These are phyloP conservation scores for Mycosphaerella sp. DNA, from an alignment of 2,329 filamentous ascomycete genomes.

Conservation along the genomic window DNA sequence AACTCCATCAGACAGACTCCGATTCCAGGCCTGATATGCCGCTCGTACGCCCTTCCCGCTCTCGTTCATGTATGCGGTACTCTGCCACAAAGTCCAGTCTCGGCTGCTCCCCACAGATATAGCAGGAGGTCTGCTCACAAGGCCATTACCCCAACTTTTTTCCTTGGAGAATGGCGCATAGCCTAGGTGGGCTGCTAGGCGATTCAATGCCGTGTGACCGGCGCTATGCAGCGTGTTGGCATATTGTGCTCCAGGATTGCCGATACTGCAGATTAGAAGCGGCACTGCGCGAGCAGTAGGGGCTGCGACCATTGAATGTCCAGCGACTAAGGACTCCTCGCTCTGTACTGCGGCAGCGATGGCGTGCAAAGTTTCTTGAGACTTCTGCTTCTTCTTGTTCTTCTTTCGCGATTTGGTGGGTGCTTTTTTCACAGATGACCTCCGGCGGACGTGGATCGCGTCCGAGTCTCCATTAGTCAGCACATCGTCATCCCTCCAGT, in stretches of 20 bases:
- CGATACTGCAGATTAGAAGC: conserved; percentile 78
- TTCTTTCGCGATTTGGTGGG: conserved; percentile 2
- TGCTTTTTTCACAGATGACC: conserved; percentile 12
- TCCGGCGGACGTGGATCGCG: conserved; percentile 5
- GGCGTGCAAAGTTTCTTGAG: conserved; percentile 1
- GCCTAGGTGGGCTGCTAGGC: conserved; percentile 48
- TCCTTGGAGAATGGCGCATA: conserved; percentile 33
- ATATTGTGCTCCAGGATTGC: conserved; percentile 68
- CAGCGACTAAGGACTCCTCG: not conserved
- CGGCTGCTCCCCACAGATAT: conserved; percentile 25
- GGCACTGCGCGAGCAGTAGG: conserved; percentile 32
- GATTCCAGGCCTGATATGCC: conserved; percentile 54
- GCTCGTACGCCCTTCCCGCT: conserved; percentile 64
- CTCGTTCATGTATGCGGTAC: conserved; percentile 74
- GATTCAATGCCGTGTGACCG: conserved; percentile 69
- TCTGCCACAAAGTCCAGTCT: conserved; percentile 63
- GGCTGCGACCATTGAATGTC: conserved; percentile 13
- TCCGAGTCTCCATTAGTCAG: not conserved
- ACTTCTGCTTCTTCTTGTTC: conserved; percentile 8
- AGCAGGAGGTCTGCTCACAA: conserved; percentile 44
- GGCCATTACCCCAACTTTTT: conserved; percentile 43
- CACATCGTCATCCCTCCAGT: not conserved
- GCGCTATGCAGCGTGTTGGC: conserved; percentile 77
- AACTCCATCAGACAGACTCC: conserved; percentile 27
- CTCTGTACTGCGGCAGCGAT: conserved; percentile 1